Conservation (phyloP, 352 stramenopile species). For the Globisporangium carolinianum region DNA sequence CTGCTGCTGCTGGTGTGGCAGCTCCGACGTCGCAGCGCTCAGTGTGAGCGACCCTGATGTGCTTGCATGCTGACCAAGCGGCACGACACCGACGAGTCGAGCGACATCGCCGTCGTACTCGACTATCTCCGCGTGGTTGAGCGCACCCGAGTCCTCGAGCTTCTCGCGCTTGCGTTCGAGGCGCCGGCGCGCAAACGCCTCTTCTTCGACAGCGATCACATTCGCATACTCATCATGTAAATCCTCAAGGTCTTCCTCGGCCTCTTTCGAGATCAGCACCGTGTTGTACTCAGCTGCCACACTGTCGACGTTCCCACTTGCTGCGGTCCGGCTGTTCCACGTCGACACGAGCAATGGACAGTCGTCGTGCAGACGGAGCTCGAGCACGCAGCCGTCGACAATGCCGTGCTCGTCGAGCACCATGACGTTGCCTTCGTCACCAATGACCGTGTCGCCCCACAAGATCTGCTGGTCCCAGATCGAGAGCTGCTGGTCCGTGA, state of each 20-base stretch:
- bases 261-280: slow-evolving; percentile 78
- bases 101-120: slow-evolving; percentile 39
- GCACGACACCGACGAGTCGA: slow-evolving; percentile 50
- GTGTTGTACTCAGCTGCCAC: slow-evolving; percentile 61
- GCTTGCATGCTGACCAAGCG: slow-evolving; percentile 3
- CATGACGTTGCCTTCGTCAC: slow-evolving; percentile 69
- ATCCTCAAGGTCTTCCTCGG: slow-evolving; percentile 69
- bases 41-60: background rate
- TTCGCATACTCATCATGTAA: slow-evolving; percentile 62
- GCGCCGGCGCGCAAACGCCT: slow-evolving; percentile 43
- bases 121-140: slow-evolving; percentile 62
- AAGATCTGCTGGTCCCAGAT: slow-evolving; percentile 79
- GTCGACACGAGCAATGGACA: slow-evolving; percentile 59
- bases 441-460: slow-evolving; percentile 71
- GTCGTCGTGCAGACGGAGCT: slow-evolving; percentile 72
- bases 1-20: background rate
- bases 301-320: slow-evolving; percentile 16
- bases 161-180: slow-evolving; percentile 44
- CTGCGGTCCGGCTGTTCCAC: slow-evolving; percentile 49
- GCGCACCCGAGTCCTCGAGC: slow-evolving; percentile 37
- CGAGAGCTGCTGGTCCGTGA: slow-evolving; percentile 71
- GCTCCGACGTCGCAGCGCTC: background rate
- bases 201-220: slow-evolving; percentile 43
- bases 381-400: slow-evolving; percentile 48
- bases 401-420: slow-evolving; percentile 69